phyloP scores from a whole-genome alignment of 2,329 filamentous ascomycete genomes.

The Fusarium pseudocircinatum region DNA sequence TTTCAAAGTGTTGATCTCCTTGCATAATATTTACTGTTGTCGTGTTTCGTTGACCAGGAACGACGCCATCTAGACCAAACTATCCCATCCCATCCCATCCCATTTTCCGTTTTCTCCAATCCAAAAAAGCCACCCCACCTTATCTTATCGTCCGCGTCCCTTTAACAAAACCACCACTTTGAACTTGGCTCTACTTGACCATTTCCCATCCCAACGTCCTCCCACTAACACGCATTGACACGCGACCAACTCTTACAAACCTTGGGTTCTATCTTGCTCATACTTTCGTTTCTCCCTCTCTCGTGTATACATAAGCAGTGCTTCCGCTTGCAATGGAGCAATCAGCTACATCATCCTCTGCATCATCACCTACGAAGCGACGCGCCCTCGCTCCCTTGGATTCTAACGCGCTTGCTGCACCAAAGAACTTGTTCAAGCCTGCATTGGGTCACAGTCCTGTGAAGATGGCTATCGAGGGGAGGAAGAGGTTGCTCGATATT shows the following conservation, averaged over 20 bases:
- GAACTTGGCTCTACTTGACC: not conserved
- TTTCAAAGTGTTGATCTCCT: not conserved
- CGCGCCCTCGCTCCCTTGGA: conserved; percentile 60
- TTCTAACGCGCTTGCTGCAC: conserved; percentile 53
- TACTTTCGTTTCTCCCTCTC: not conserved
- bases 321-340: conserved; percentile 34
- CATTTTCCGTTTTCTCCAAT: not conserved
- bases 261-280: not conserved
- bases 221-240: conserved; percentile 29
- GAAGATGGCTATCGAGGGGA: conserved; percentile 41
- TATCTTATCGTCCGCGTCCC: conserved; percentile 35
- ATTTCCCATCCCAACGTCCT: conserved; percentile 15
- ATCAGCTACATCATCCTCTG: conserved; percentile 22
- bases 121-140: conserved; percentile 14
- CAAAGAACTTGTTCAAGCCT: conserved; percentile 41
- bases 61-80: not conserved
- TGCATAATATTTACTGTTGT: conserved; percentile 20
- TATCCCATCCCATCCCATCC: not conserved
- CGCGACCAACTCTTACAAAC: not conserved
- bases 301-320: not conserved
- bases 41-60: conserved; percentile 24
- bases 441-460: conserved; percentile 37
- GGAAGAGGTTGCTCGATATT: conserved; percentile 42
- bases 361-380: conserved; percentile 55
- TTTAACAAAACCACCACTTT: conserved; percentile 31